phyloP scores from a whole-genome alignment of 768 basidiomycete species.

The Agrocybe pediades region DNA sequence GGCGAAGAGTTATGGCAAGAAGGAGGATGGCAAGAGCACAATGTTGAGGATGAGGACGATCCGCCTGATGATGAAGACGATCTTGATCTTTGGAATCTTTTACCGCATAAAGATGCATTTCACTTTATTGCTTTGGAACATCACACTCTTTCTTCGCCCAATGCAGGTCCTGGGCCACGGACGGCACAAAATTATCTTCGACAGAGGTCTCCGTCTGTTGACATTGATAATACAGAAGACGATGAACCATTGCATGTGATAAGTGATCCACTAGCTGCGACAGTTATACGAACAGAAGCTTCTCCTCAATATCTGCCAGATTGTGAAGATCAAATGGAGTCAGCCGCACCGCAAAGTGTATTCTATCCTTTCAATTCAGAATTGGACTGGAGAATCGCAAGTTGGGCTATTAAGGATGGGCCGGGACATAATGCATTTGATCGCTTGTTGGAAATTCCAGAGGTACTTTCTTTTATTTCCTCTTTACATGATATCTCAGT shows the following conservation, averaged over 20 bases:
- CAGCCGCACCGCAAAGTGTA: neutral
- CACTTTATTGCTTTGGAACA: neutral
- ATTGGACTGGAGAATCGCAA: conserved; percentile 27
- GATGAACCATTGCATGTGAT: conserved; percentile 3
- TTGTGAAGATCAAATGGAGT: neutral
- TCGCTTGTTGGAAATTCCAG: conserved; percentile 25
- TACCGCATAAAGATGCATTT: neutral
- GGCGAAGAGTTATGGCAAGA: neutral
- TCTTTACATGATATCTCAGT: neutral
- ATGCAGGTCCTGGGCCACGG: conserved; percentile 17
- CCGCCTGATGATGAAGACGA: neutral
- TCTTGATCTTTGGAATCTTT: neutral
- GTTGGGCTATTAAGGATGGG: conserved; percentile 28
- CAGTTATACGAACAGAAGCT: neutral
- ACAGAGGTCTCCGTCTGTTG: neutral
- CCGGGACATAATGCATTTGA: conserved; percentile 28
- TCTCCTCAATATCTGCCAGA: neutral
- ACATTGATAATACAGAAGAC: conserved; percentile 13
- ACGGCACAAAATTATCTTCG: conserved; percentile 7
- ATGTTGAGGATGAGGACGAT: neutral
- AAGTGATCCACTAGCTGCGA: neutral
- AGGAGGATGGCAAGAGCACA: neutral
- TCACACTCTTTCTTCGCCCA: neutral
- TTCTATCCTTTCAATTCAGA: conserved; percentile 25
- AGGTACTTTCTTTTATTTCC: conserved; percentile 11